A percentile compares a stretch with the other conserved stretches of the same genome.
These are phyloP conservation scores for Marvania coccoides DNA, from an alignment of 139 green algal species.

Conservation along the genomic window DNA sequence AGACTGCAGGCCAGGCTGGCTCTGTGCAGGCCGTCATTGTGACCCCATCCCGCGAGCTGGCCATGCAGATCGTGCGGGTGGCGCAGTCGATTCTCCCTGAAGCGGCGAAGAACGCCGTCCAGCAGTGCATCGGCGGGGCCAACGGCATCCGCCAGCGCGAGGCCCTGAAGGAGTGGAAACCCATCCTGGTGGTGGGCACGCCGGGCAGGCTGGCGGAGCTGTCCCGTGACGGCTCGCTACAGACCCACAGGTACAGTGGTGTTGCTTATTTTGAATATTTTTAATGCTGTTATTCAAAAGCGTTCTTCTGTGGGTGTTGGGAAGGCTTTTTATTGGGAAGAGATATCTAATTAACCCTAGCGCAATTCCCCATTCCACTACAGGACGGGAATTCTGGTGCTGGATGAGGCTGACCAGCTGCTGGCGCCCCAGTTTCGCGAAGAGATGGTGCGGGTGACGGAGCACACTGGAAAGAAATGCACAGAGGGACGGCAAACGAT, in stretches of 20 bases:
- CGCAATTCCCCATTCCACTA: neutral
- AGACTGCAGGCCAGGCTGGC: slow-evolving; percentile 11
- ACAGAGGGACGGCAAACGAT: slow-evolving; percentile 52
- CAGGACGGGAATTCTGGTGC: slow-evolving; percentile 42
- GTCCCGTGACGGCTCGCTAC: slow-evolving; percentile 44
- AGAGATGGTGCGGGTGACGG: slow-evolving; percentile 69
- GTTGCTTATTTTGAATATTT: no score
- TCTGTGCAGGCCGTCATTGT: slow-evolving; percentile 60
- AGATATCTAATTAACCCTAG: no score
- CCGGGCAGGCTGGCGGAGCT: slow-evolving; percentile 87
- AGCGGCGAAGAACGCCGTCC: slow-evolving; percentile 49
- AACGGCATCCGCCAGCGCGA: slow-evolving; percentile 74
- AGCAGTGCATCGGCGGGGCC: slow-evolving; percentile 91
- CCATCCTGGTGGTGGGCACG: slow-evolving; percentile 90
- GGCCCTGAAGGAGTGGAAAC: slow-evolving; percentile 68
- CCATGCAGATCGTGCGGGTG: slow-evolving; percentile 86
- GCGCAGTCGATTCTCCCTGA: slow-evolving; percentile 61
- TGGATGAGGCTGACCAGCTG: slow-evolving; percentile 83
- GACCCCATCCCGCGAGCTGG: slow-evolving; percentile 84
- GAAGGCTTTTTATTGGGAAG: no score
- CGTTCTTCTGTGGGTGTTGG: neutral
- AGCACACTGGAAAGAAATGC: slow-evolving; percentile 55
- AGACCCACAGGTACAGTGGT: slow-evolving; percentile 25
- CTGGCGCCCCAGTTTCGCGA: slow-evolving; percentile 69
- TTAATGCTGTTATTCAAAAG: no score